Evolutionary conservation across 1,139 yeast species (phyloP), one percentile per base, ranked within the genome.

Genomic region (Diutina ranongensis): DNA sequence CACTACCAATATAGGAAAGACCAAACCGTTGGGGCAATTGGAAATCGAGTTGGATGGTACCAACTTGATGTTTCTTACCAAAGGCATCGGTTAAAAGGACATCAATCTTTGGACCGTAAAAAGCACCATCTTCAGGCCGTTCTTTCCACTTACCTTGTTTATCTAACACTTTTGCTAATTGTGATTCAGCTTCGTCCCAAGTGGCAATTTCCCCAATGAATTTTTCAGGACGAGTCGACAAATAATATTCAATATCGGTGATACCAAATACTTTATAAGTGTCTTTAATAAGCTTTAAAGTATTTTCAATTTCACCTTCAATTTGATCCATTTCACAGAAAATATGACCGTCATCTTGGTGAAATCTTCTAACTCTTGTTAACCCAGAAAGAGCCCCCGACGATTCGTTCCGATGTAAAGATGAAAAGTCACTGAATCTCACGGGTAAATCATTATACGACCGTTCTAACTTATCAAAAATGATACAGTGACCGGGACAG

Each of bases 331-430:
- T 72, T 19, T 83, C 79, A 62, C 99, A 94, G 66, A 94, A 94
- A 42, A 94, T 92, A 59, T 94, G 98, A 10, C 97, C 98, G 61
- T 94, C 98, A 60, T 94, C 99, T 65, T 94, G 99, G 61, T 94
- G 98, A 71, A 94, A 94, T 54, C 97, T 78, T 52, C 99, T 76
- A 8, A 94, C 97, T 55, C 99, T 76, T 1, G 98, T 92, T 49
- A 94, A 68, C 1, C 99, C 99, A 2, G 95, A 78, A 44, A 94
- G 71, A 1, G 98, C 95, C 28, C 99, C 98, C 48, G 94, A 81
- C 45, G 89, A 83, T 63, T 94, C 99, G 59, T 94, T 94, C 63
- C 99, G 76, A 63, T 94, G 99, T 48, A 94, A 67, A 2, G 95
- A 94, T 45, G 95, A 87, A 57, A 89, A 92, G 63, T 94, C 99